Conservation (phyloP, 2,329 filamentous ascomycete genomes). For the Scedosporium dehoogii region DNA sequence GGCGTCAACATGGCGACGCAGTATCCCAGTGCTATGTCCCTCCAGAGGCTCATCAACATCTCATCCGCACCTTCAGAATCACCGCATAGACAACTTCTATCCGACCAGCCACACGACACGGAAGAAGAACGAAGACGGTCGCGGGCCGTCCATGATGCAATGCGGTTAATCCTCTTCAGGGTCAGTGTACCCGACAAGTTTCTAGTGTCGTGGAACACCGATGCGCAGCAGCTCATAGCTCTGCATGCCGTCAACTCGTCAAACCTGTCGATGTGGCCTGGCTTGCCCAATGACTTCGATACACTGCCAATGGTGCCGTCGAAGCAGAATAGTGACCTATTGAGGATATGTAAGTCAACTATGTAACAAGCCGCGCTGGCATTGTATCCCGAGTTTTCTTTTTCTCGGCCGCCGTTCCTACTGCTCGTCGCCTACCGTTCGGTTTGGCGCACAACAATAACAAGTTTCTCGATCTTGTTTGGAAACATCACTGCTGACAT, state of each 20-base stretch:
- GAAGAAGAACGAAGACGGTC: slow-evolving; percentile 10
- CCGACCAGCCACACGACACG: not conserved
- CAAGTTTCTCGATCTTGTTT: too few species aligned
- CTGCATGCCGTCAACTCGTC: not conserved
- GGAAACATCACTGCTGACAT: not conserved
- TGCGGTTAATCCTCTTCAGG: slow-evolving; percentile 1
- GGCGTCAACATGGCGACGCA: slow-evolving; percentile 6
- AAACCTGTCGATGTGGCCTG: slow-evolving; percentile 9
- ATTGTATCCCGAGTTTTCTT: not conserved
- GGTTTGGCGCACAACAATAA: too few species aligned
- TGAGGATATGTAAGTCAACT: slow-evolving; percentile 8
- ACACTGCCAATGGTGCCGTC: slow-evolving; percentile 31
- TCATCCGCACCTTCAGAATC: not conserved
- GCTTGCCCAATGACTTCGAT: slow-evolving; percentile 21
- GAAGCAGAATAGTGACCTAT: slow-evolving; percentile 35
- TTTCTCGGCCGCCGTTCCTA: not conserved
- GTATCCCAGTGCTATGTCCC: slow-evolving; percentile 3
- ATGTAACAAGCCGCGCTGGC: not conserved
- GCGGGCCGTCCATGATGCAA: slow-evolving; percentile 4
- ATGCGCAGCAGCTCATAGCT: not conserved
- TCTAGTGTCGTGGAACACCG: slow-evolving; percentile 5
- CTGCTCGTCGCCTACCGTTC: not conserved
- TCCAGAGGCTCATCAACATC: slow-evolving; percentile 3
- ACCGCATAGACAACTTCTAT: not conserved
- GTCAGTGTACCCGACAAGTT: slow-evolving; percentile 5